Conservation (phyloP, 2,329 filamentous ascomycete genomes). For the Fusarium robinianum region DNA sequence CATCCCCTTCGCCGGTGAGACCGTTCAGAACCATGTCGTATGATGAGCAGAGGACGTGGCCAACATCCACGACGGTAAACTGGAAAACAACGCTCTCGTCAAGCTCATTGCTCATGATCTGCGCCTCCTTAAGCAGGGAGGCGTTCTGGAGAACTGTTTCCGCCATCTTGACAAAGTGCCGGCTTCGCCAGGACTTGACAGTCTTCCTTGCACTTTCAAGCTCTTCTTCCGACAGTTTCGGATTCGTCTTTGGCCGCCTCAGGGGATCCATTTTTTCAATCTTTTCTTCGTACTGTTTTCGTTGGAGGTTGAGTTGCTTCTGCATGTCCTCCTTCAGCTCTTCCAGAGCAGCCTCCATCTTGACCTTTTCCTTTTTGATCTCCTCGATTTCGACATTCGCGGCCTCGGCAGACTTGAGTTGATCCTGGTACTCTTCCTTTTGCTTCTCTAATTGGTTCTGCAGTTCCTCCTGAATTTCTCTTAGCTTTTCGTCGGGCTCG, state of each 20-base stretch:
- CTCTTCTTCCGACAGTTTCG: constrained; percentile 72
- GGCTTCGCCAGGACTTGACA: constrained; percentile 76
- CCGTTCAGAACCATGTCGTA: constrained; percentile 97
- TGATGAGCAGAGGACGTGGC: constrained; percentile 86
- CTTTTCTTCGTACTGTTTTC: constrained; percentile 81
- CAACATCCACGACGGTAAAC: constrained; percentile 87
- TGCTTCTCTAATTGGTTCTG: constrained; percentile 81
- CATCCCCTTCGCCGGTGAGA: constrained; percentile 81
- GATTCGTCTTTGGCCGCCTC: constrained; percentile 63
- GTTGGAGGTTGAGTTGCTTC: constrained; percentile 79
- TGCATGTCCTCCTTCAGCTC: constrained; percentile 88
- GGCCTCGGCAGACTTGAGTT: constrained; percentile 74
- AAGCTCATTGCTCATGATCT: constrained; percentile 97
- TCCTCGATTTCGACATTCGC: constrained; percentile 81
- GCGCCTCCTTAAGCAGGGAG: constrained; percentile 87
- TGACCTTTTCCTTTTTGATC: constrained; percentile 77
- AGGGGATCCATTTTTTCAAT: constrained; percentile 74
- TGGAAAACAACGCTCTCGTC: constrained; percentile 93
- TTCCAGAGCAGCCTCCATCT: constrained; percentile 81
- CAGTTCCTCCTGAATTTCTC: constrained; percentile 78
- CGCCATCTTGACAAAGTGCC: constrained; percentile 91
- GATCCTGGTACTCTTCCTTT: constrained; percentile 80
- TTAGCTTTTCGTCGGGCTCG: constrained; percentile 76
- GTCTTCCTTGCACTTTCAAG: constrained; percentile 69
- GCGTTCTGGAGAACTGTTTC: constrained; percentile 89